A percentile compares a stretch with the other conserved stretches of the same genome.
Evolutionary conservation across 768 basidiomycete genomes (phyloP).

Genomic region (Mycena belliarum): DNA sequence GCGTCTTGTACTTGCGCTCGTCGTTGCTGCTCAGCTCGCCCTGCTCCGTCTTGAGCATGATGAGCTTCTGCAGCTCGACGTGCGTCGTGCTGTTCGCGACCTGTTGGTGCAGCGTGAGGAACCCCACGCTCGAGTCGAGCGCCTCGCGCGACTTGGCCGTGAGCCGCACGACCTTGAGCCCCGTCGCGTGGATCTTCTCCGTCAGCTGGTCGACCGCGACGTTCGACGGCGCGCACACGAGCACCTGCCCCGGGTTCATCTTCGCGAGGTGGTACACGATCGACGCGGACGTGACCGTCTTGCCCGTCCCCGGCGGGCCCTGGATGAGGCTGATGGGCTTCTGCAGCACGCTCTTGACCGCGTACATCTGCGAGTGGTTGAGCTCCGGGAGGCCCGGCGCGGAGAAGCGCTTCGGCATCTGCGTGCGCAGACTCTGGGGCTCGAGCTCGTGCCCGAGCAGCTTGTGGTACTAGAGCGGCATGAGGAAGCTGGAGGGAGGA

Average conservation of each 20-base stretch:
- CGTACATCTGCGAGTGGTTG: conserved; percentile 99
- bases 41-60: conserved; percentile 96
- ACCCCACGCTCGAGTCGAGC: conserved; percentile 91
- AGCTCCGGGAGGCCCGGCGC: conserved; percentile 97
- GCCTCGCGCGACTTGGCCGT: conserved; percentile 99
- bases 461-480: conserved; percentile 81
- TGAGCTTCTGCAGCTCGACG: conserved; percentile 96
- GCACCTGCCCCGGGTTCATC: conserved; percentile 99
- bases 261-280: conserved; percentile 98
- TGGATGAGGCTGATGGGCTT: conserved; percentile 98
- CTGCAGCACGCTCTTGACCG: conserved; percentile 97
- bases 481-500: conserved; percentile 1
- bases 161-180: conserved; percentile 94
- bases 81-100: conserved; percentile 96
- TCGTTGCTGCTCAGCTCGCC: conserved; percentile 96
- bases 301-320: conserved; percentile 97
- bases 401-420: conserved; percentile 97
- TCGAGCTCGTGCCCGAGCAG: conserved; percentile 97
- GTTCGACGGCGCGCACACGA: conserved; percentile 98
- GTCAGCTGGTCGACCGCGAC: conserved; percentile 99
- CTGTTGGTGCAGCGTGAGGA: conserved; percentile 95
- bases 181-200: conserved; percentile 99
- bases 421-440: conserved; percentile 85
- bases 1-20: conserved; percentile 95
- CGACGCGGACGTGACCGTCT: conserved; percentile 98